Evolutionary conservation across 768 basidiomycete genomes (phyloP).

Genomic region (Lactarius indigo): DNA sequence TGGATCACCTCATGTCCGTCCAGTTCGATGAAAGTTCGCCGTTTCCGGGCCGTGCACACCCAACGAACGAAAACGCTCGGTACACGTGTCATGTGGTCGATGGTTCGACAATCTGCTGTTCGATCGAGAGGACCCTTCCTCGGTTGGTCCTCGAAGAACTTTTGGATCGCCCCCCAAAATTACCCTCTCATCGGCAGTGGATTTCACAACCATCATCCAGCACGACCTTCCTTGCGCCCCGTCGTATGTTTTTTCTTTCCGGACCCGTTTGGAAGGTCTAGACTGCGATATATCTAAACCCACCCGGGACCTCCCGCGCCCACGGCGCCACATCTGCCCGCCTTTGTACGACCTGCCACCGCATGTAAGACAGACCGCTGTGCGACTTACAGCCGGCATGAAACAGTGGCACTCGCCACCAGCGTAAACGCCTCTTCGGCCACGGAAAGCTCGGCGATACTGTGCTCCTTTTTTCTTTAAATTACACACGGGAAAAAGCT

Average conservation of each 20-base stretch:
- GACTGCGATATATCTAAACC: not conserved
- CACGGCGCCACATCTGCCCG: constrained; percentile 7
- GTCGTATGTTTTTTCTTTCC: constrained; percentile 6
- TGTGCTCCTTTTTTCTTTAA: not conserved
- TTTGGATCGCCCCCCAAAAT: not conserved
- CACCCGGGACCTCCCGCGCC: constrained; percentile 3
- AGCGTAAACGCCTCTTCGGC: constrained; percentile 8
- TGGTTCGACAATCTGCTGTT: not conserved
- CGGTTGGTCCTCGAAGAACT: constrained; percentile 5
- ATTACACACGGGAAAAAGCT: not conserved
- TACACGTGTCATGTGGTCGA: constrained; percentile 8
- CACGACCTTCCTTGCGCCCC: not conserved
- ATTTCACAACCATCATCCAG: not conserved
- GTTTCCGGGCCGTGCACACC: constrained; percentile 1
- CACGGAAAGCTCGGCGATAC: constrained; percentile 10
- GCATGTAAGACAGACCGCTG: constrained; percentile 12
- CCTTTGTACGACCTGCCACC: not conserved
- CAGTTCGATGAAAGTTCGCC: constrained; percentile 8
- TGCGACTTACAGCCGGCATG: constrained; percentile 24
- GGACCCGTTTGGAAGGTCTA: not conserved
- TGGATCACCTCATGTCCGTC: constrained; percentile 19
- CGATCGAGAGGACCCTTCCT: constrained; percentile 14
- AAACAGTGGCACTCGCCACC: not conserved
- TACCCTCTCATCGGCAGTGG: not conserved
- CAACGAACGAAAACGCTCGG: not conserved